Evolutionary conservation across 495 filamentous ascomycete genomes (phyloP), one percentile per base, ranked within the genome.

Genomic region (Penicillium psychrofluorescens): DNA sequence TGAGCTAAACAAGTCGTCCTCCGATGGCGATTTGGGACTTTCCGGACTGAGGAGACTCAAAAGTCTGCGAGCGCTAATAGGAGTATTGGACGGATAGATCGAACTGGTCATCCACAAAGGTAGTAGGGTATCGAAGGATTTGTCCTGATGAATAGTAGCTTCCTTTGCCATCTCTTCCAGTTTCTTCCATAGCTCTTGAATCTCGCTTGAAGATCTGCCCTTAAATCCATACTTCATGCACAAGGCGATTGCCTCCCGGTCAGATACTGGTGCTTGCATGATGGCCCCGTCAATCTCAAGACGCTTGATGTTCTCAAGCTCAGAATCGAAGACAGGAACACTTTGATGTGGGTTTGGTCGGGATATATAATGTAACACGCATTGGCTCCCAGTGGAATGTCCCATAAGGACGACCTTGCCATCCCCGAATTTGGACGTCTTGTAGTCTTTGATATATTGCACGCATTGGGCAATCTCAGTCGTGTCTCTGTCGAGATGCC

Each of bases 1-100:
- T 12, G 84, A 85, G 38, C 82, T 86, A 64, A 95, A 96, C 50
- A 84, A 83, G 61, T 96, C 91, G 59, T 96, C 90, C 36, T 85
- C 85, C 7, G 84, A 84, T 0, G 67, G 71, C 27, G 61, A 41
- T 56, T 77, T 50, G 30, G 74, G 59, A 34, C 61, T 62, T 16
- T 70, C 72, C 0, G 71, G 70, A 38, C 72, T 79, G 4, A 73
- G 74, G 11, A 95, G 67, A 44, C 78, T 77, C 27, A 80, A 54
- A 72, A 84, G 89, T 27, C 90, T 60, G 57, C 33, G 85, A 79
- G 54, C 40, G 74, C 62, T 81, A 9, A 90, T 64, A 2, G 84
- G 80, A 0, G 72, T 70, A 5, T 56, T 55, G 3, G 52, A 42
- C 15, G 60, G 57, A 34, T 71, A 71, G 4, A 67, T 67, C 0